Evolutionary conservation across 768 basidiomycete genomes (phyloP), one percentile per base, ranked within the genome.

Genomic region (Mycena venus): DNA sequence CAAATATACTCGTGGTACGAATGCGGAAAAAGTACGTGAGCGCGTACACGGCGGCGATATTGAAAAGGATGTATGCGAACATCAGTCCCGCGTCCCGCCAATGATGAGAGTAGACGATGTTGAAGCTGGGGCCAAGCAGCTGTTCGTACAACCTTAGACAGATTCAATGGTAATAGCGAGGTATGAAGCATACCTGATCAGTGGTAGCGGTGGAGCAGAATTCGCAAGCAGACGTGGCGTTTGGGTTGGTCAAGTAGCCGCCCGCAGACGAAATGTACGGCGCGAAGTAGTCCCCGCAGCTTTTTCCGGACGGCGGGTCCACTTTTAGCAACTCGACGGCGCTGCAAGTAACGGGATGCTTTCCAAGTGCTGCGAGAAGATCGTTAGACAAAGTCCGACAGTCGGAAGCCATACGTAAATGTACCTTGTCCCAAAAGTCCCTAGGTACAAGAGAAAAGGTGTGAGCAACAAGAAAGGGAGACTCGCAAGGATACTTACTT

Each of bases 21-120:
- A 92, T 86, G 44, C 91, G 87, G 81, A 90, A 91, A 38, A 91
- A 58, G 70, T 91, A 93, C 1, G 92, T 92, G 68, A 92, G 83
- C 1, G 84, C 61, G 77, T 86, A 93, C 5, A 88, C 82, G 8
- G 80, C 81, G 47, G 82, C 83, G 9, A 88, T 80, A 72, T 90
- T 90, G 77, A 88, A 85, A 1, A 80, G 75, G 63, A 88, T 86
- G 73, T 87, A 91, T 0, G 79, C 89, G 74, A 85, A 86, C 75
- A 92, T 78, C 36, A 92, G 79, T 0, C 90, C 90, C 66, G 88
- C 85, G 77, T 91, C 81, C 38, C 90, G 81, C 90, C 90, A 91
- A 55, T 86, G 85, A 59, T 83, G 77, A 31, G 83, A 82, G 55
- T 92, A 95, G 56, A 80, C 85, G 36, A 95, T 92, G 75, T 91